Base-by-base conservation (phyloP, 768 basidiomycete genomes). In the Mycena polygramma region DNA sequence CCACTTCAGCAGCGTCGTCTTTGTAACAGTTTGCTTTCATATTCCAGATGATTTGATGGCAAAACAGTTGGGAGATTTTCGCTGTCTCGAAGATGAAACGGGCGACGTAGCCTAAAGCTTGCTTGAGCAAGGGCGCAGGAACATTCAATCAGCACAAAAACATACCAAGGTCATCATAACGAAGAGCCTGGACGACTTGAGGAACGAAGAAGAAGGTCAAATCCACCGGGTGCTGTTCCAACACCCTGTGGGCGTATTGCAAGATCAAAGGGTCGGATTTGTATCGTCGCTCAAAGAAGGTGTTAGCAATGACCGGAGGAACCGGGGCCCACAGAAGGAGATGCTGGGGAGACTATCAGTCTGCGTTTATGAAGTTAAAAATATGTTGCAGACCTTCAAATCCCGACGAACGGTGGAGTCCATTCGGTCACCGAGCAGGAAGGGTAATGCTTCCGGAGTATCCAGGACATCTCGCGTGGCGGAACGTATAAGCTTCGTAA, bases 11-110 rank as follows among this genome's bases (percentile, higher is more conserved):
- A 9, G 86, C 83, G 76, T 99, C 98, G 75, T 96, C 97, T 75
- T 93, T 95, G 79, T 91, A 98, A 71, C 94, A 96, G 76, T 99
- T 99, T 7, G 98, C 98, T 76, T 97, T 97, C 98, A 99, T 99
- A 79, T 99, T 99, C 98, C 98, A 99, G 71, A 99, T 95, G 72
- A 99, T 99, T 83, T 99, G 98, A 78, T 99, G 98, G 77, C 98
- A 99, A 84, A 99, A 99, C 26, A 96, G 81, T 78, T 97, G 97
- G 2, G 97, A 99, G 61, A 99, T 95, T 82, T 95, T 97, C 9
- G 97, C 93, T 0, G 97, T 98, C 83, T 99, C 97, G 73, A 96
- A 96, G 74, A 99, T 95, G 86, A 98, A 99, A 24, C 91, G 90
- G 67, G 93, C 89, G 36, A 99, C 95, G 81, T 99, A 99, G 20